Evolutionary conservation across 2,329 filamentous ascomycete species (phyloP).

Genomic region (Apiospora hydei): DNA sequence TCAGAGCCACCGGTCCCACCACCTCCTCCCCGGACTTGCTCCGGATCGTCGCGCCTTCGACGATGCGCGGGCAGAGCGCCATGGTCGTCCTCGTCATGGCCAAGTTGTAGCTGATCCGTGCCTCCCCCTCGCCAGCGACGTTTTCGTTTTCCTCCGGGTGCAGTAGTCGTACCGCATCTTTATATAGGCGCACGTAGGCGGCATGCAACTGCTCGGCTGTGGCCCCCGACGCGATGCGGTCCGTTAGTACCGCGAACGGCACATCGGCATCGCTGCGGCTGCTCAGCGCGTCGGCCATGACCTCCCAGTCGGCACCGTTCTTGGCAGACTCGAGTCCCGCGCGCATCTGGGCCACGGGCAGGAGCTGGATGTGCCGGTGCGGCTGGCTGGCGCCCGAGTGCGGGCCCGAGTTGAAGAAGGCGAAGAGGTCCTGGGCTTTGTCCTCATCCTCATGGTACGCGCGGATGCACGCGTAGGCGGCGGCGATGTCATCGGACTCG

Average conservation of each 20-base stretch:
- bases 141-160: constrained; percentile 32
- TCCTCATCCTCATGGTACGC: constrained; percentile 51
- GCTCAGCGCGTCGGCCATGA: constrained; percentile 53
- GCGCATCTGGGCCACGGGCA: constrained; percentile 70
- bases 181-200: constrained; percentile 58
- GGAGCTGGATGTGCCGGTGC: constrained; percentile 75
- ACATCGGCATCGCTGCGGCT: constrained; percentile 33
- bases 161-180: constrained; percentile 45
- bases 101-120: constrained; percentile 69
- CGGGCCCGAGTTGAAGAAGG: constrained; percentile 74
- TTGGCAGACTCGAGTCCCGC: constrained; percentile 51
- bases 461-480: constrained; percentile 67
- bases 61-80: constrained; percentile 61
- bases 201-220: constrained; percentile 46
- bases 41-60: constrained; percentile 53
- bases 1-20: constrained; percentile 58
- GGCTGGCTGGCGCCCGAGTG: constrained; percentile 76
- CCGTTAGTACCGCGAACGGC: constrained; percentile 56
- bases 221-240: constrained; percentile 45
- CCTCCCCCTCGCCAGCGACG: constrained; percentile 47
- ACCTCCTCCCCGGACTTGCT: constrained; percentile 36
- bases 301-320: constrained; percentile 50
- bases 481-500: constrained; percentile 65
- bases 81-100: constrained; percentile 63
- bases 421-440: constrained; percentile 56